Base-by-base conservation (phyloP, 1,284 basidiomycete species). In the Rhodotorula sp. region DNA sequence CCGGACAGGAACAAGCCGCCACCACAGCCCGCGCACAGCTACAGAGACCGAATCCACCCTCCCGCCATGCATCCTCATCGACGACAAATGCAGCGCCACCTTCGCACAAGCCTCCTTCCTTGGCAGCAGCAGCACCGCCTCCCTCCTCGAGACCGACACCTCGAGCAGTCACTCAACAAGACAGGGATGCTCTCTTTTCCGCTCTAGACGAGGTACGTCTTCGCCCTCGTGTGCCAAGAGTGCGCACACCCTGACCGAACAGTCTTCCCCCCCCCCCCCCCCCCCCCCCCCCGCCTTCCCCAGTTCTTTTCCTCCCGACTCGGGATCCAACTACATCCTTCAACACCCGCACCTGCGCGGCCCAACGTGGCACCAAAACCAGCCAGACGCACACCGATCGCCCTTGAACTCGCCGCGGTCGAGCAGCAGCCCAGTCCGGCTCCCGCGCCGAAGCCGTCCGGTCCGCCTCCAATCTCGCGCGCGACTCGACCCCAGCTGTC, bases 171-270 rank as follows among this genome's bases (percentile, higher is more conserved):
- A 78, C 24, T n/a, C 26, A n/a, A 14, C 83, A 86, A 76, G 89
- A 92, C 77, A 91, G 90, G 78, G 80, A 86, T 46, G 85, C 82
- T 24, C 87, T 91, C 77, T 92, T 91, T 79, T 80, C 80, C 63
- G 89, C 88, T 87, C 81, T 91, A 24, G 90, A 92, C 77, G 88
- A 90, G 77, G 91, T 88, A 24, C 45, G 70, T 22, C 22, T 4
- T 14, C 2, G 14, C n/a, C 48, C n/a, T n/a, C n/a, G n/a, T n/a
- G n/a, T n/a, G n/a, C n/a, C n/a, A n/a, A n/a, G n/a, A n/a, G n/a
- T n/a, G n/a, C n/a, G n/a, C n/a, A n/a, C n/a, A n/a, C n/a, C n/a
- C n/a, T n/a, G n/a, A n/a, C n/a, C n/a, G n/a, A n/a, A n/a, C n/a
- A n/a, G n/a, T n/a, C n/a, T n/a, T n/a, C n/a, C n/a, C n/a, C n/a